phyloP scores from a whole-genome alignment of 1,284 basidiomycete genomes.

The Ustilago curta region DNA sequence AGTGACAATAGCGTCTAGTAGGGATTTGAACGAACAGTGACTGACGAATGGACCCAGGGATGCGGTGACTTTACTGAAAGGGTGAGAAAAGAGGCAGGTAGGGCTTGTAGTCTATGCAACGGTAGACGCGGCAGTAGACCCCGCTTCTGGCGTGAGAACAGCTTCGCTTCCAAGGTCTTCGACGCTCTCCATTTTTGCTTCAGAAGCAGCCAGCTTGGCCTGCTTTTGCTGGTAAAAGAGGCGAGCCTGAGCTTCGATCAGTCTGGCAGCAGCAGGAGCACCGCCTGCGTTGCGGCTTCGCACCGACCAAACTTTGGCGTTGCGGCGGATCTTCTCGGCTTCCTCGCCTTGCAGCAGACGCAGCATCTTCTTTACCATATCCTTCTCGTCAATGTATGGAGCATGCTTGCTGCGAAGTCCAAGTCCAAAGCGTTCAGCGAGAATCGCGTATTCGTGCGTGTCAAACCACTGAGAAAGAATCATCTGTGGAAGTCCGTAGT shows the following conservation, averaged over 20 bases:
- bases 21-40: no score
- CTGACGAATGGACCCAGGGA: background rate
- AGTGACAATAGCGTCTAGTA: no score
- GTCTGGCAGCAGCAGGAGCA: constrained; percentile 45
- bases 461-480: constrained; percentile 63
- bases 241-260: constrained; percentile 46
- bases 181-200: constrained; percentile 3
- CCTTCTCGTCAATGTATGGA: constrained; percentile 44
- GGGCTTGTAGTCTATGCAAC: constrained; percentile 3
- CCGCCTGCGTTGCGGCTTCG: constrained; percentile 52
- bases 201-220: background rate
- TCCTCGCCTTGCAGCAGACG: constrained; percentile 37
- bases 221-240: constrained; percentile 33
- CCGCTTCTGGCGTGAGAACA: constrained; percentile 1
- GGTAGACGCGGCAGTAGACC: constrained; percentile 23
- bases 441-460: constrained; percentile 57
- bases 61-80: no score
- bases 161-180: constrained; percentile 9
- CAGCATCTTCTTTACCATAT: constrained; percentile 48
- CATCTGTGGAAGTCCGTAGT: constrained; percentile 61
- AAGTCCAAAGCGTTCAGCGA: constrained; percentile 48
- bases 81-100: background rate
- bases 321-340: constrained; percentile 34
- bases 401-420: constrained; percentile 52
- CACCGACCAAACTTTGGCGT: constrained; percentile 49